Percentiles rank a stretch among this genome's conserved stretches.
These are phyloP conservation scores for Fistulifera pelliculosa DNA, from an alignment of 108 stramenopile species.

Conservation along the genomic window DNA sequence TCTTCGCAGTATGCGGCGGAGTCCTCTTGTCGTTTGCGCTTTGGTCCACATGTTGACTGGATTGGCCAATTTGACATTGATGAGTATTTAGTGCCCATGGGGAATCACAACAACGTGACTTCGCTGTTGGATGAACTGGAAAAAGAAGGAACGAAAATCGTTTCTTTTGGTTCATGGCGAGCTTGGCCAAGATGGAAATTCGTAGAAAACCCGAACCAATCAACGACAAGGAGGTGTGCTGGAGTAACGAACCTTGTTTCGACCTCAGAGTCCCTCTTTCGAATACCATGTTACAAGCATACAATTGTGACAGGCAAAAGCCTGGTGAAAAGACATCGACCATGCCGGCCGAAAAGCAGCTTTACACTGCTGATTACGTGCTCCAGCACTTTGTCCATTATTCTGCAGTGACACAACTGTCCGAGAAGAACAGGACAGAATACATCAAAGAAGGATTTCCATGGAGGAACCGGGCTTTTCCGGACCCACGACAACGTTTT, in stretches of 20 bases:
- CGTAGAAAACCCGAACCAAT: conserved; percentile 21
- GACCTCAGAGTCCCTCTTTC: conserved; percentile 42
- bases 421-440: conserved; percentile 38
- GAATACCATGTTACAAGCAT: conserved; percentile 66
- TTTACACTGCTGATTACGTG: conserved; percentile 62
- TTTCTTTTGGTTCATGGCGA: conserved; percentile 45
- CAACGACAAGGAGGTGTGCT: conserved; percentile 19
- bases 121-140: conserved; percentile 36
- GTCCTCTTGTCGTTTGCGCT: conserved; percentile 69
- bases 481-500: conserved; percentile 43
- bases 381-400: conserved; percentile 81
- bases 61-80: conserved; percentile 81
- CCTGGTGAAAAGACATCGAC: conserved; percentile 47
- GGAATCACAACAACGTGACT: conserved; percentile 21
- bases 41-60: conserved; percentile 78
- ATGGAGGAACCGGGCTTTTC: conserved; percentile 27
- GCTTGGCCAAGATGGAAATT: conserved; percentile 43
- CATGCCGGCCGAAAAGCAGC: conserved; percentile 73
- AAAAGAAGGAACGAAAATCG: conserved; percentile 31
- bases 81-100: conserved; percentile 77
- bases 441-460: conserved; percentile 26
- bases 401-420: conserved; percentile 61
- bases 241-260: conserved; percentile 26
- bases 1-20: conserved; percentile 84
- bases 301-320: conserved; percentile 79